Base-by-base conservation (phyloP, 345 rosid genomes). In the Euclidium syriacum region DNA sequence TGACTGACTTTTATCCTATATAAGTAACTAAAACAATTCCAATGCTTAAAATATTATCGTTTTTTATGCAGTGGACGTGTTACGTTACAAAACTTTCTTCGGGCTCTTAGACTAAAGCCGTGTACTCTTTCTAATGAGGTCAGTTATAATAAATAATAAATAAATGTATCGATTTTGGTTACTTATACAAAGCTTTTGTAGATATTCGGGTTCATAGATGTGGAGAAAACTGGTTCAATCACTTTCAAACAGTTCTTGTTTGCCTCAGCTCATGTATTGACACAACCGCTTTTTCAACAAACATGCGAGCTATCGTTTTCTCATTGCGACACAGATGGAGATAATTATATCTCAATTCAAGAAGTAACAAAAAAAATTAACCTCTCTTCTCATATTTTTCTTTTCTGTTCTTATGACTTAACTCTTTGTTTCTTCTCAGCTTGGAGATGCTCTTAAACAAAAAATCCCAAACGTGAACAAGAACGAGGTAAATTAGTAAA, bases 211-310 rank as follows among this genome's bases (percentile, higher is more conserved):
- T 87, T 94, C 80, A 39, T 94, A 52, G 99, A 94, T 65, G 80
- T 81, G 29, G 97, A 90, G 71, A 86, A 81, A 72, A 64, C 35
- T 2, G 96, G 90, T 49, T 77, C 85, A 41, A 85, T 87, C 77
- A 83, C 92, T 68, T 94, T 87, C 76, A 90, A 82, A 76, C 95
- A 94, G 99, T 94, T 81, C 79, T 77, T 94, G 74, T 85, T 66
- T 75, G 97, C 83, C 36, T 84, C 95, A 23, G 90, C 83, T 35
- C 85, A 87, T 50, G 84, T 94, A 58, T 67, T 79, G 81, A 80
- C 67, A 48, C 89, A 58, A 48, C 95, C 95, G 1, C 63, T 68
- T 29, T 94, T 94, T 74, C 66, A 63, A 59, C 84, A 77, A 73
- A 77, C 84, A 44, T 85, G 97, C 61, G 96, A 85, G 29, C 70